phyloP scores from a whole-genome alignment of 352 stramenopile species.

The Pythium chondricola region DNA sequence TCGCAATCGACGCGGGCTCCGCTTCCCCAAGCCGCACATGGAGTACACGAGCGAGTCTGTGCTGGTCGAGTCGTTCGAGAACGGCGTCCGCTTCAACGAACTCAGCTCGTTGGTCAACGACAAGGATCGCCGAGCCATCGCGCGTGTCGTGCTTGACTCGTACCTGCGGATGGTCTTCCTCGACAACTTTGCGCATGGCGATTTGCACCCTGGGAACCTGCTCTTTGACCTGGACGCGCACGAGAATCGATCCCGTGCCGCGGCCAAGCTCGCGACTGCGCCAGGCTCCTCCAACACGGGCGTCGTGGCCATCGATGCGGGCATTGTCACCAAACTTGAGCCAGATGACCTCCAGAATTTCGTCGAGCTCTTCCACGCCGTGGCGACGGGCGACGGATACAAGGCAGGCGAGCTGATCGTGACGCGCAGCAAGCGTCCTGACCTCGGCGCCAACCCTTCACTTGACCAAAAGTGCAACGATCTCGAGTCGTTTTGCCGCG shows the following conservation, averaged over 20 bases:
- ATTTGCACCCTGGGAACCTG: constrained; percentile 92
- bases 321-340: constrained; percentile 80
- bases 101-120: constrained; percentile 39
- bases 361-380: constrained; percentile 81
- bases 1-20: constrained; percentile 38
- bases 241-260: constrained; percentile 1
- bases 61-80: constrained; percentile 89
- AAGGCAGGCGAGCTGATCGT: constrained; percentile 75
- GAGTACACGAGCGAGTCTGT: constrained; percentile 75
- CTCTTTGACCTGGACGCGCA: constrained; percentile 48
- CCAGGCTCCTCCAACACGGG: constrained; percentile 14
- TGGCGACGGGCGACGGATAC: constrained; percentile 76
- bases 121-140: constrained; percentile 53
- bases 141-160: constrained; percentile 73
- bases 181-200: constrained; percentile 93
- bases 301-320: constrained; percentile 77
- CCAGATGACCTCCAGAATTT: constrained; percentile 76
- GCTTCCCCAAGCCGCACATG: constrained; percentile 73
- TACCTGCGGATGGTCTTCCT: constrained; percentile 95
- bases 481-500: constrained; percentile 60
- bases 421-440: constrained; percentile 46
- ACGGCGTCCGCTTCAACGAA: constrained; percentile 70
- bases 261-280: constrained; percentile 1
- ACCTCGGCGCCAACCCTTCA: constrained; percentile 18
- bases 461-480: constrained; percentile 58